Conservation (phyloP, 805 yeast genomes). For the Danielia oregonensis region DNA sequence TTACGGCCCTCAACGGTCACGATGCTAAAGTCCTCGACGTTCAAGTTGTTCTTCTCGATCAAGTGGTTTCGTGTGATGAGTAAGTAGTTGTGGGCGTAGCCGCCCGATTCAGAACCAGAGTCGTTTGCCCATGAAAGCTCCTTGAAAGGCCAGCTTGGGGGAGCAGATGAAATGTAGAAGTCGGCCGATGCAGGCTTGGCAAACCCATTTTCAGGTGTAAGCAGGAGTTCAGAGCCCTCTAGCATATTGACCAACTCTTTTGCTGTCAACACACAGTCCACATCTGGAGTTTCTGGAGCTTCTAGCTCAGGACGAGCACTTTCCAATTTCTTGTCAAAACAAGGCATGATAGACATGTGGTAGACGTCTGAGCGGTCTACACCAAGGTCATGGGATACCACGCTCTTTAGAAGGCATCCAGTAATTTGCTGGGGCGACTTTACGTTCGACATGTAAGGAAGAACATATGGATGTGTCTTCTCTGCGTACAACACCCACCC, state of each 20-base stretch:
- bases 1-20: conserved; percentile 62
- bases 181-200: neutral
- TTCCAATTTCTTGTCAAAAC: conserved; percentile 94
- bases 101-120: conserved; percentile 84
- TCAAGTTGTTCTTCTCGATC: conserved; percentile 12
- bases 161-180: conserved; percentile 40
- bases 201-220: conserved; percentile 16
- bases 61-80: conserved; percentile 30
- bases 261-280: conserved; percentile 93
- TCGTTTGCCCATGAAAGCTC: conserved; percentile 67
- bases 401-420: conserved; percentile 66
- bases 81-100: conserved; percentile 74
- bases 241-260: conserved; percentile 76
- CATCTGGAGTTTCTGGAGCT: conserved; percentile 43
- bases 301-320: conserved; percentile 75
- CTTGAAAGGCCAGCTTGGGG: conserved; percentile 58
- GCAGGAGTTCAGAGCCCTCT: conserved; percentile 45
- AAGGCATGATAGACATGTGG: conserved; percentile 91
- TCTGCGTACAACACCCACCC: conserved; percentile 97
- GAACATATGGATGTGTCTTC: conserved; percentile 85
- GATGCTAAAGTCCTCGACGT: conserved; percentile 24
- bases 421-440: conserved; percentile 94
- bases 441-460: conserved; percentile 66
- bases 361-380: conserved; percentile 47
- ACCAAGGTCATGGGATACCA: conserved; percentile 30